Conservation (phyloP, 2,329 filamentous ascomycete genomes). For the Xylariaceae sp. region DNA sequence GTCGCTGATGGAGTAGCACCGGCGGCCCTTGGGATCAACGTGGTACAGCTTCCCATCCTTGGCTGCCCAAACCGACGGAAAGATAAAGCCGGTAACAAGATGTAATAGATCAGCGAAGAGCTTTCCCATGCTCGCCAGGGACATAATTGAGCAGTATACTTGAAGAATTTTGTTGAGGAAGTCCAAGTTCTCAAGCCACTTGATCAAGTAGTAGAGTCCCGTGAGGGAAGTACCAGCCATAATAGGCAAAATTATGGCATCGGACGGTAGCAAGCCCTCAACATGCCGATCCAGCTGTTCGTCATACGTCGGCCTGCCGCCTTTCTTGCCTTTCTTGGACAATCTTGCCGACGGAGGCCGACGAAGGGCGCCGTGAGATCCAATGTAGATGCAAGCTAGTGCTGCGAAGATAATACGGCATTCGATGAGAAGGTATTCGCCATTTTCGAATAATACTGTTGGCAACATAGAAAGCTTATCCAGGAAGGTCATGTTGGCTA, state of each 20-base stretch:
- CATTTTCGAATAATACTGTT: slow-evolving; percentile 33
- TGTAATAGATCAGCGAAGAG: slow-evolving; percentile 74
- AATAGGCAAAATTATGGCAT: slow-evolving; percentile 84
- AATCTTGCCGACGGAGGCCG: slow-evolving; percentile 78
- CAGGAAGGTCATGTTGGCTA: slow-evolving; percentile 31
- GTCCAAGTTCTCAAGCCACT: slow-evolving; percentile 80
- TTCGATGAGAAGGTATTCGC: slow-evolving; percentile 50
- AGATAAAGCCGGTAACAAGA: slow-evolving; percentile 67
- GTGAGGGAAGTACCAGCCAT: slow-evolving; percentile 73
- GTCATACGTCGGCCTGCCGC: slow-evolving; percentile 52
- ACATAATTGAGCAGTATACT: slow-evolving; percentile 80
- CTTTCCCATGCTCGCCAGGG: slow-evolving; percentile 74
- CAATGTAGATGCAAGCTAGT: slow-evolving; percentile 80
- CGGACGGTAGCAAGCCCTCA: slow-evolving; percentile 70
- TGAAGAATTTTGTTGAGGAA: slow-evolving; percentile 82
- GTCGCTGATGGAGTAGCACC: slow-evolving; percentile 38
- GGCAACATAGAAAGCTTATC: slow-evolving; percentile 37
- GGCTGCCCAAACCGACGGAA: slow-evolving; percentile 70
- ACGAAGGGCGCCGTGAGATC: slow-evolving; percentile 81
- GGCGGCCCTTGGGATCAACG: slow-evolving; percentile 47
- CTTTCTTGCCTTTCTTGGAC: slow-evolving; percentile 52
- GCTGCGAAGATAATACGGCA: slow-evolving; percentile 63
- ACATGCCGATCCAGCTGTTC: slow-evolving; percentile 57
- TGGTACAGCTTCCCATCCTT: slow-evolving; percentile 47
- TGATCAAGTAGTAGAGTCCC: slow-evolving; percentile 84